phyloP scores from a whole-genome alignment of 2,329 filamentous ascomycete genomes.

The Gnomoniopsis sp. region DNA sequence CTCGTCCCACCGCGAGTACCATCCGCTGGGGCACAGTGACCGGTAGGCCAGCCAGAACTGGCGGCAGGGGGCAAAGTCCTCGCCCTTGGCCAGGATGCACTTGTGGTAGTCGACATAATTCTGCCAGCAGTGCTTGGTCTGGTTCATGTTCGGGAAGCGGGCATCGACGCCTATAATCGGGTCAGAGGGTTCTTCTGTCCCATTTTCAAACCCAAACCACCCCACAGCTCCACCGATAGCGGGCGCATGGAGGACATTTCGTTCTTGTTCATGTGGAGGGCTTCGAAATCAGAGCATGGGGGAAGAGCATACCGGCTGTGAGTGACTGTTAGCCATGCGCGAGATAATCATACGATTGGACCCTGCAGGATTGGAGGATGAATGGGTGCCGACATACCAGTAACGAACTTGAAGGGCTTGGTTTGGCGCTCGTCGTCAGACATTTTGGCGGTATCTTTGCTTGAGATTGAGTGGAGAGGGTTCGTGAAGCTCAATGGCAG shows the following conservation, averaged over 20 bases:
- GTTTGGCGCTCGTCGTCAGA: slow-evolving; percentile 83
- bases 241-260: no score
- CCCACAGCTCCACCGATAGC: no score
- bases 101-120: slow-evolving; percentile 99
- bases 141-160: slow-evolving; percentile 97
- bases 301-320: slow-evolving; percentile 26
- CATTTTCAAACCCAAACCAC: no score
- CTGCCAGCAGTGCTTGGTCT: slow-evolving; percentile 99
- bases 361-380: slow-evolving; percentile 13
- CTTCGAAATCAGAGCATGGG: no score
- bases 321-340: slow-evolving; percentile 22
- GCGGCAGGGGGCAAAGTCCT: slow-evolving; percentile 94
- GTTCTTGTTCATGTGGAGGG: no score
- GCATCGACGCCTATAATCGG: slow-evolving; percentile 80
- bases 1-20: slow-evolving; percentile 94
- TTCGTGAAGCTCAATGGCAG: slow-evolving; percentile 33
- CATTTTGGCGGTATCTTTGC: slow-evolving; percentile 64
- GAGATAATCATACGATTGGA: slow-evolving; percentile 23
- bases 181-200: slow-evolving; percentile 29
- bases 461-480: slow-evolving; percentile 23
- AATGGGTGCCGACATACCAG: slow-evolving; percentile 64
- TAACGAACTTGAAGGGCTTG: slow-evolving; percentile 99
- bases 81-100: slow-evolving; percentile 97
- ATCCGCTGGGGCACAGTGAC: slow-evolving; percentile 93
- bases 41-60: slow-evolving; percentile 97